phyloP scores from a whole-genome alignment of 2,329 filamentous ascomycete species.

The Paraphaeosphaeria sporulosa region DNA sequence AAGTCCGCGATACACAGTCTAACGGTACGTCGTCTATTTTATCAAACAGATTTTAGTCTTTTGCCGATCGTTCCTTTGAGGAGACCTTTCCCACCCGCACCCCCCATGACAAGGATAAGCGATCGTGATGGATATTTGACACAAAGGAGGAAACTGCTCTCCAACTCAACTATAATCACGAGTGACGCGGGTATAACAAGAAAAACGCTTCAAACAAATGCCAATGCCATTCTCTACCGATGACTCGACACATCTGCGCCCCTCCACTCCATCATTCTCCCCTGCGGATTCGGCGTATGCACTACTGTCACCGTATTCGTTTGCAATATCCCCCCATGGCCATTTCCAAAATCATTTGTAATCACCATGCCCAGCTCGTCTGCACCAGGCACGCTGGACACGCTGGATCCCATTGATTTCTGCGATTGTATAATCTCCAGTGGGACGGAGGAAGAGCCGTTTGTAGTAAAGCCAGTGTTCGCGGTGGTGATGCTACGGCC shows the following conservation, averaged over 20 bases:
- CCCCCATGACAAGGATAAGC: too few relatives aligned
- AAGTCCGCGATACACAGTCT: too few relatives aligned
- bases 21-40: too few relatives aligned
- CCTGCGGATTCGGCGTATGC: not conserved
- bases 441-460: not conserved
- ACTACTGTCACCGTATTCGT: conserved; percentile 9
- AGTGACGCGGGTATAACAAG: not conserved
- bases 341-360: not conserved
- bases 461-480: too few relatives aligned
- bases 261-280: not conserved
- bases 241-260: not conserved
- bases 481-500: not conserved
- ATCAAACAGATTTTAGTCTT: too few relatives aligned
- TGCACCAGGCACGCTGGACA: not conserved
- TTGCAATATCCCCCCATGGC: not conserved
- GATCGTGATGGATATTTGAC: not conserved
- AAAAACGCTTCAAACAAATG: too few relatives aligned
- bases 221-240: too few relatives aligned
- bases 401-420: not conserved
- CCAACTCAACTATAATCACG: too few relatives aligned
- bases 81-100: too few relatives aligned
- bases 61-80: too few relatives aligned
- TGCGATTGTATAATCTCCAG: not conserved
- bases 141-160: too few relatives aligned
- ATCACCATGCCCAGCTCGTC: not conserved